Base-by-base conservation (phyloP, 352 stramenopile genomes). In the Phytophthora meadii region DNA sequence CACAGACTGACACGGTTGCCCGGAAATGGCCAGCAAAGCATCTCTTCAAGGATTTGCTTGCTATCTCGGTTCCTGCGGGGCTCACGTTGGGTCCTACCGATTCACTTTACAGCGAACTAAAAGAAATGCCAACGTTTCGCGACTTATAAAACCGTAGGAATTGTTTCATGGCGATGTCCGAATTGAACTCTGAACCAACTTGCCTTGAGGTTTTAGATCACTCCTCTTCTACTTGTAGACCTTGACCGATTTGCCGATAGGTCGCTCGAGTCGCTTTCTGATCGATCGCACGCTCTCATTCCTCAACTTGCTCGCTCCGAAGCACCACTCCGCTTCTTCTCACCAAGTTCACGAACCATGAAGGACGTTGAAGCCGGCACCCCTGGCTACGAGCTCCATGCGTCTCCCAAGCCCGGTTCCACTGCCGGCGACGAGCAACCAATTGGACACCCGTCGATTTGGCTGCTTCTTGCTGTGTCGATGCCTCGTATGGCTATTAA, bases 401-500 rank as follows among this genome's bases (percentile, higher is more conserved):
- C 64, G 0, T 72, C 64, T 1, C 64, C 64, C 44, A 72, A 72
- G 39, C 64, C 51, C 19, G 64, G 64, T 15, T 68, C 42, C 14
- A 30, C 61, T 19, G 17, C 19, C 4, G 59, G 50, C 22, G 27
- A 60, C 36, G 51, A 68, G 12, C 14, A 36, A 52, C 50, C 51
- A 7, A 4, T 48, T 14, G 14, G 22, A 7, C 59, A 67, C 41
- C 59, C 59, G 30, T 59, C 59, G 6, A 54, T 67, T 22, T 67
- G 60, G 60, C 28, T 68, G 44, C 52, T 68, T n/a, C 44, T 68
- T 19, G 61, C 61, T 2, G 61, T 68, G 8, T 63, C 51, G 37
- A 63, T 68, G 61, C 61, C 52, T 15, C 61, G 61, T 57, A 68
- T 68, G 61, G 61, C 61, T 2, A 68, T 63, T 8, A 47, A 63